Evolutionary conservation across 164 flowering plant species (phyloP).

Genomic region (Macadamia integrifolia): DNA sequence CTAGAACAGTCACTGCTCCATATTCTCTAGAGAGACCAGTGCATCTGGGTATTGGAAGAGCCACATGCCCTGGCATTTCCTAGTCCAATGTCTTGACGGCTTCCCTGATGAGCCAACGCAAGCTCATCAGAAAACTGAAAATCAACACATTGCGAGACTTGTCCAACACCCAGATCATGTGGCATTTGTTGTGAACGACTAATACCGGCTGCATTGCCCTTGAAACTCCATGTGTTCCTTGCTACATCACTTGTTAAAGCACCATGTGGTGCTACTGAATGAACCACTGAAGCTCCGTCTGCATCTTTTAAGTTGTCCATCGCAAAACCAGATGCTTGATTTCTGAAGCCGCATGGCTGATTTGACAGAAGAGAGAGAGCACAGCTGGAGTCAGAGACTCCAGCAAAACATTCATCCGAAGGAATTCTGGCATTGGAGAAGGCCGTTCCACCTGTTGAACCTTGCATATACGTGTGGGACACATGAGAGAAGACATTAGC

Average conservation of each 20-base stretch:
- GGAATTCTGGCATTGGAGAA: conserved; percentile 39
- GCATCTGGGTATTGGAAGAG: conserved; percentile 34
- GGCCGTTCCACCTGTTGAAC: conserved; percentile 33
- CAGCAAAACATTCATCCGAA: conserved; percentile 47
- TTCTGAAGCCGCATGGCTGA: conserved; percentile 59
- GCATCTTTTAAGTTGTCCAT: conserved; percentile 25
- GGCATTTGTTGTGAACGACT: conserved; percentile 31
- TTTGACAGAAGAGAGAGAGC: conserved; percentile 99
- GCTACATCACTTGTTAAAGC: conserved; percentile 26
- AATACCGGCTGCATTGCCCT: conserved; percentile 25
- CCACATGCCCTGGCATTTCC: conserved; percentile 40
- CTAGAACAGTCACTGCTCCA: too few relatives aligned
- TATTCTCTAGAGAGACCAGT: conserved; percentile 41
- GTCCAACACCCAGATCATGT: conserved; percentile 36
- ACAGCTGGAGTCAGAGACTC: conserved; percentile 70
- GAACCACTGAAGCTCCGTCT: conserved; percentile 26
- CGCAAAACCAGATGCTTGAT: conserved; percentile 27
- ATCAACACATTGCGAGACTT: conserved; percentile 27
- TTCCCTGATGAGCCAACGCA: conserved; percentile 36
- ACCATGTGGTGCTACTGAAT: conserved; percentile 27
- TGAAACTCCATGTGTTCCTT: conserved; percentile 45
- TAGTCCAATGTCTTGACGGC: conserved; percentile 47
- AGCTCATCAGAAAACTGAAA: conserved; percentile 33
- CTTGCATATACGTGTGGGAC: conserved; percentile 31
- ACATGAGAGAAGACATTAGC: conserved; percentile 22